Base-by-base conservation (phyloP, 1,139 yeast species). In the Kodamaea ohmeri region DNA sequence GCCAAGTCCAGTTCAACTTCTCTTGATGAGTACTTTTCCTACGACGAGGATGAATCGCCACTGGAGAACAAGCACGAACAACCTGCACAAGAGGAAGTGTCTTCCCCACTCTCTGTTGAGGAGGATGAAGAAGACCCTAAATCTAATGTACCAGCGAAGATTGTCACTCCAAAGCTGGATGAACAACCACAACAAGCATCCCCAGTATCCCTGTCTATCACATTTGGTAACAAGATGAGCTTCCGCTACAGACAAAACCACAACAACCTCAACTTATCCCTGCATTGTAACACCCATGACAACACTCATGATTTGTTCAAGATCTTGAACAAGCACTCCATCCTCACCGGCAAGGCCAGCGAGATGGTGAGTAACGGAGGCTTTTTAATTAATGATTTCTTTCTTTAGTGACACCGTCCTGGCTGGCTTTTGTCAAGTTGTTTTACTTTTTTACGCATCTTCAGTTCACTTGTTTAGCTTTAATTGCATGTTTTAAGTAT, bases 351-450 rank as follows among this genome's bases (percentile, higher is more conserved):
- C 40, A 69, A 65, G 49, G 77, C 78, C 38, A 68, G 77, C 44
- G 80, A 75, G 56, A 75, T 75, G 75, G 72, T 76, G 40, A 71
- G 78, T 41, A 63, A 74, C 33, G 76, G 77, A 27, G 66, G 64
- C 42, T 67, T 74, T 46, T 55, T 71, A 46, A 62, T 71, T 49
- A 71, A 71, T 51, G 79, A 74, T 47, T 72, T 73, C 50, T 67
- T 67, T 51, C 63, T 71, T 49, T 70, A 36, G 43, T 25, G 32
- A 29, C 31, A 27, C 31, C 19, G 32, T 29, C 32, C 32, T 18
- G 32, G 34, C 26, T 31, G 34, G 34, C 34, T 31, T 13, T 19
- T 30, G 31, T 27, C 13, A 8, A 20, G 12, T 21, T 28, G 32
- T 17, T n/a, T 31, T 29, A 20, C 32, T 19, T 29, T n/a, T 19